phyloP scores from a whole-genome alignment of 1,284 basidiomycete genomes.

The Ustilago esculenta region DNA sequence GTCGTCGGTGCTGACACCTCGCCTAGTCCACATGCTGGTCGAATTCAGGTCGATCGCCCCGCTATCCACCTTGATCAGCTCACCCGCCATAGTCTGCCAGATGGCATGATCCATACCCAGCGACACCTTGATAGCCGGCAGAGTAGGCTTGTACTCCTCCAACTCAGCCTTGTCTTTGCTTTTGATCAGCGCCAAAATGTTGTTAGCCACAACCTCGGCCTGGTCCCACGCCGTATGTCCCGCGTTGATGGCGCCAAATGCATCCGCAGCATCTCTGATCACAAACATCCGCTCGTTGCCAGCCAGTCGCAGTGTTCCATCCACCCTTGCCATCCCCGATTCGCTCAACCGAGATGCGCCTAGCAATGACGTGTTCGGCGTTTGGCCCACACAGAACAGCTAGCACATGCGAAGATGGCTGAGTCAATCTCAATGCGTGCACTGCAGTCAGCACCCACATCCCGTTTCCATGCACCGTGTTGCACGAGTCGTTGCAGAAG shows the following conservation, averaged over 20 bases:
- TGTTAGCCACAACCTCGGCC: slow-evolving; percentile 35
- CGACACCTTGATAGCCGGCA: slow-evolving; percentile 30
- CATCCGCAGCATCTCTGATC: slow-evolving; percentile 48
- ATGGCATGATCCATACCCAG: slow-evolving; percentile 20
- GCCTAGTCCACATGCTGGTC: slow-evolving; percentile 33
- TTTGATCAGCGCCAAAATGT: slow-evolving; percentile 28
- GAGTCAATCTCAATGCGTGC: too few relatives aligned
- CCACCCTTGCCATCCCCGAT: slow-evolving; percentile 36
- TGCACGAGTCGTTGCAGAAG: too few relatives aligned
- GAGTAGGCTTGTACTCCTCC: slow-evolving; percentile 18
- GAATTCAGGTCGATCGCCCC: slow-evolving; percentile 23
- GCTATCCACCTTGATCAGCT: slow-evolving; percentile 16
- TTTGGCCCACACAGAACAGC: slow-evolving; percentile 48
- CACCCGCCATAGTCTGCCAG: slow-evolving; percentile 21
- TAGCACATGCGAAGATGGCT: too few relatives aligned
- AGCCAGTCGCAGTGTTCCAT: slow-evolving; percentile 19
- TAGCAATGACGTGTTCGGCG: slow-evolving; percentile 25
- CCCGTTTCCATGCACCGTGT: too few relatives aligned
- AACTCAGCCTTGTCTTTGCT: slow-evolving; percentile 2
- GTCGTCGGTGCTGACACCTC: slow-evolving; percentile 23
- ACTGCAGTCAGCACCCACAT: too few relatives aligned
- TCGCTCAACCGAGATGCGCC: slow-evolving; percentile 6
- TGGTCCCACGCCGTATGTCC: slow-evolving; percentile 51
- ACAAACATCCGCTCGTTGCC: slow-evolving; percentile 30
- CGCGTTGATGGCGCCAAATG: slow-evolving; percentile 50